phyloP scores from a whole-genome alignment of 2,329 filamentous ascomycete species.

The Colletotrichum chlorophyti region DNA sequence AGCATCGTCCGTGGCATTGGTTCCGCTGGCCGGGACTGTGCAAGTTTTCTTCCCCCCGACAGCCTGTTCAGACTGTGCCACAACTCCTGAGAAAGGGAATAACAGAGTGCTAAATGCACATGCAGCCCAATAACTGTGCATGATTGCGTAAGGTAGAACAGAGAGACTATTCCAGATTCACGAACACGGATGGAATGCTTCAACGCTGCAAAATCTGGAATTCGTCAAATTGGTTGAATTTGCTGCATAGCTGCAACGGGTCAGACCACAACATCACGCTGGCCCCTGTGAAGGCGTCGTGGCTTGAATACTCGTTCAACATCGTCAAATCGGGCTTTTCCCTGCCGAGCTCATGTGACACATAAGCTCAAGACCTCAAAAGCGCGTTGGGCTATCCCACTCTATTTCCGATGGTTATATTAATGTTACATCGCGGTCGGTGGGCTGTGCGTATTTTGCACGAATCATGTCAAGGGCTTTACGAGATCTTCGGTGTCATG shows the following conservation, averaged over 20 bases:
- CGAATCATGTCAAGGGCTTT: background rate
- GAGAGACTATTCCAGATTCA: background rate
- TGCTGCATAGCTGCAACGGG: background rate
- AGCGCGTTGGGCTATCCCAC: background rate
- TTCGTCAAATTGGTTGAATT: background rate
- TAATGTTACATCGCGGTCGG: background rate
- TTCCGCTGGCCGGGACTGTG: constrained; percentile 34
- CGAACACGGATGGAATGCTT: background rate
- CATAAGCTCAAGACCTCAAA: background rate
- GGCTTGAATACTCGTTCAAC: background rate
- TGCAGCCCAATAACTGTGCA: background rate
- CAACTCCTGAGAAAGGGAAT: background rate
- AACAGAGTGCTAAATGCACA: background rate
- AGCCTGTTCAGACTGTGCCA: background rate
- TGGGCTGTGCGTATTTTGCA: constrained; percentile 3
- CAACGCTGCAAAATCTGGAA: background rate
- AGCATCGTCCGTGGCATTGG: constrained; percentile 37
- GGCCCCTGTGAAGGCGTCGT: background rate
- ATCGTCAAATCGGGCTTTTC: constrained; percentile 21
- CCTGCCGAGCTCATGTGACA: background rate
- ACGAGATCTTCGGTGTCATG: background rate
- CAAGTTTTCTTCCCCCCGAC: constrained; percentile 31
- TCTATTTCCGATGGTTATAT: background rate
- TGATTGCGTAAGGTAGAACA: background rate
- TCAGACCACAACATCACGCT: background rate